Base-by-base conservation (phyloP, 192 early-diverging fungal species). In the Coemansia sp. region DNA sequence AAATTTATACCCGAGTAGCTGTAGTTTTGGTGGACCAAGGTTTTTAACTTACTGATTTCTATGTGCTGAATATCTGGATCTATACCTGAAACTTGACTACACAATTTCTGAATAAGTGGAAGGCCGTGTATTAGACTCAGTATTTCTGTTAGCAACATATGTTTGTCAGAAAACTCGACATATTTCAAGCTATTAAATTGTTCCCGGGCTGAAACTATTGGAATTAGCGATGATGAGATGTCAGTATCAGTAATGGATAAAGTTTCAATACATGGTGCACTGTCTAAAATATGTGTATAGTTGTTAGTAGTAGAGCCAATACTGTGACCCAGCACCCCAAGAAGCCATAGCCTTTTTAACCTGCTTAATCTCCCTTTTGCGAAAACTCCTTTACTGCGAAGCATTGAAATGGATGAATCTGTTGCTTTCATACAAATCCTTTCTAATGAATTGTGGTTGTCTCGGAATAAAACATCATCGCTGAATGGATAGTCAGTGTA, bases 391-490 rank as follows among this genome's bases (percentile, higher is more conserved):
- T 25, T 22, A 40, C 43, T 23, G 6, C 25, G 31, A 14, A 61
- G n/a, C 32, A 51, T 61, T 7, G 47, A 29, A 0, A 61, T 54
- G 5, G 38, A 12, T 23, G 61, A 28, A 11, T 33, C 35, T 5
- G 51, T 53, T 11, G 47, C 33, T n/a, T 25, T 21, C 7, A 68
- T 56, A 16, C 9, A 3, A 27, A 61, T 24, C 18, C 12, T 55
- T 14, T 44, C 47, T 27, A 68, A 21, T 1, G 32, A n/a, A 16
- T 30, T 10, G 32, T 45, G 35, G 19, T 68, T 68, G 3, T 58
- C 65, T 25, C 65, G 44, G 25, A 61, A 68, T 10, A 68, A 43
- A 2, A 49, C 22, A 43, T 68, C 59, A 6, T 68, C 58, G 8
- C 32, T 22, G 48, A 68, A 68, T 21, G 45, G 25, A 38, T 61